Base-by-base conservation (phyloP, 106 monocot species). In the Apostasia ramifera region DNA sequence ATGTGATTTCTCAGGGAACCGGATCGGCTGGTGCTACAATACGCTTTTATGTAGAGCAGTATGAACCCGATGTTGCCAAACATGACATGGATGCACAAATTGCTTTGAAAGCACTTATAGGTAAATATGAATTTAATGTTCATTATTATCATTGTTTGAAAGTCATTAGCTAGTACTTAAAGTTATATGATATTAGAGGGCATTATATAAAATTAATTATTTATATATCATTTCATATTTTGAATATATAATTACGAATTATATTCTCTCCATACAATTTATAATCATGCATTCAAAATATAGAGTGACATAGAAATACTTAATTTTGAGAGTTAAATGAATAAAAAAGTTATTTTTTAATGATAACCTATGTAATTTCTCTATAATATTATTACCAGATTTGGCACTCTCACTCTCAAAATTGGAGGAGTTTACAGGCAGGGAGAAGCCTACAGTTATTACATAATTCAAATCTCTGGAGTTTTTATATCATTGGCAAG, bases 1-100 rank as follows among this genome's bases (percentile, higher is more conserved):
- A 26, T 26, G 14, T 40, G 6, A 59, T 43, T 70, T 76, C 37
- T 61, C 71, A 93, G 90, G 93, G 93, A 55, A 99, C 98, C 62
- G 98, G 98, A 42, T 99, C 93, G 11, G 90, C 93, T 6, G 98
- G 98, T 49, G 90, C 98, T 14, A 99, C 98, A 0, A 67, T 99
- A 57, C 82, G 98, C 0, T 65, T 99, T 9, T 99, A 99, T 64
- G 71, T 93, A 10, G 98, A 99, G 61, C 93, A 93, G 72, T 99
- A 82, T 47, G 93, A 99, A 59, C 85, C 98, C 8, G 85, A 99
- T 74, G 73, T 63, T 4, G 79, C 90, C 26, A 93, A 85, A 66
- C 98, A 99, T 68, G 81, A 84, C 8, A 5, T 82, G 61, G 90
- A 93, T 80, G 92, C 98, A 55, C 98, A 99, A 71, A 70, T 48